Conservation (phyloP, 805 yeast genomes). For the Sugiyamaella valdiviana region DNA sequence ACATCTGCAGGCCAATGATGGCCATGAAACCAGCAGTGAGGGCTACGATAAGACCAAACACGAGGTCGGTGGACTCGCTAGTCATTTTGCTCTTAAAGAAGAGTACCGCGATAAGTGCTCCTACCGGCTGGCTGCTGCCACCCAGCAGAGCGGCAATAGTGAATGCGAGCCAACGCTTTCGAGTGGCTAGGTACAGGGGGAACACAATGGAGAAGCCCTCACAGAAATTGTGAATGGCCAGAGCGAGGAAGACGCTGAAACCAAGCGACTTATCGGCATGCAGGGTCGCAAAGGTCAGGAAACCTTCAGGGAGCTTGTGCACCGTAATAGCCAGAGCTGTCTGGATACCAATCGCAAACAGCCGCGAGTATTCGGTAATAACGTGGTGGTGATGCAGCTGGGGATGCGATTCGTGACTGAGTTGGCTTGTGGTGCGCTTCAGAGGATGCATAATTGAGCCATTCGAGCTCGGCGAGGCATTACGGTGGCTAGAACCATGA, state of each 20-base stretch:
- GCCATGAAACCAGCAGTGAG: constrained; percentile 79
- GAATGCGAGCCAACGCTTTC: constrained; percentile 56
- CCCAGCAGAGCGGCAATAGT: constrained; percentile 64
- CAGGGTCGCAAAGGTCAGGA: constrained; percentile 75
- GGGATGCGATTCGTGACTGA: constrained; percentile 2
- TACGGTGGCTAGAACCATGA: constrained; percentile 9
- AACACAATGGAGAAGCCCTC: constrained; percentile 94
- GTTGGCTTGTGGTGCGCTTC: neutral
- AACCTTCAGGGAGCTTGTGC: constrained; percentile 94
- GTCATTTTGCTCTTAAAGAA: constrained; percentile 38
- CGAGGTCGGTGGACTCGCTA: constrained; percentile 30
- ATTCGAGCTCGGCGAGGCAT: constrained; percentile 6
- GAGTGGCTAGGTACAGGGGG: constrained; percentile 76
- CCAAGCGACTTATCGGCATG: constrained; percentile 65
- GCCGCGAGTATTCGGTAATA: constrained; percentile 65
- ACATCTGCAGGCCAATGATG: constrained; percentile 80
- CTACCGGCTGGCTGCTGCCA: constrained; percentile 81
- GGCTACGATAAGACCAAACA: constrained; percentile 61
- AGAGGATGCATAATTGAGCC: neutral
- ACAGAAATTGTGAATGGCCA: constrained; percentile 82
- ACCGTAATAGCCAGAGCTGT: constrained; percentile 81
- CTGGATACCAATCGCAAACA: constrained; percentile 85
- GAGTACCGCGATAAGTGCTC: constrained; percentile 67
- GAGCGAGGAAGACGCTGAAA: constrained; percentile 70
- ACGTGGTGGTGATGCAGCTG: constrained; percentile 67